These are phyloP conservation scores for Irpex sp. DNA, from an alignment of 1,284 basidiomycete species.

Conservation along the genomic window DNA sequence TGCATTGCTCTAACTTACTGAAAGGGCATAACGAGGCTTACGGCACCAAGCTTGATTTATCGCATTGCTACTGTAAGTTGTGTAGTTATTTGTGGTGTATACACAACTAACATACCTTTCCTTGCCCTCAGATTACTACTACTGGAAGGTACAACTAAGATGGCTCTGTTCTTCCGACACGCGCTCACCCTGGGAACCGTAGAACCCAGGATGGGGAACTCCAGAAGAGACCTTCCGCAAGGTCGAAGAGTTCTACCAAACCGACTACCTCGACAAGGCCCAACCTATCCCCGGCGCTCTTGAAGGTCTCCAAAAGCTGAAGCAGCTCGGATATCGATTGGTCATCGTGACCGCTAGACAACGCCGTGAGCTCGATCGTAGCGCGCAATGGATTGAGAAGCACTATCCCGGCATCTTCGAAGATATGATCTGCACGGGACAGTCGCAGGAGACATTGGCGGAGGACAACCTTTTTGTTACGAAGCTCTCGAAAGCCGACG, in stretches of 20 bases:
- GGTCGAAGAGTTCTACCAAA: conserved; percentile 57
- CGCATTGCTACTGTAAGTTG: conserved; percentile 64
- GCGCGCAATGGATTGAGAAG: conserved; percentile 63
- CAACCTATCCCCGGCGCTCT: conserved; percentile 62
- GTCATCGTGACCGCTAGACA: conserved; percentile 76
- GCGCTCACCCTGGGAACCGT: conserved; percentile 1
- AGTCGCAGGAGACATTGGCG: conserved; percentile 54
- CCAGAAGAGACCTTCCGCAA: conserved; percentile 57
- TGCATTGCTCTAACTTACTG: background rate
- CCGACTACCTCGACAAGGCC: conserved; percentile 48
- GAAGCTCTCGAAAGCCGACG: conserved; percentile 68
- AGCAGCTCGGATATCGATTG: conserved; percentile 61
- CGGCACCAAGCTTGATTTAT: conserved; percentile 45
- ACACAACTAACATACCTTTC: background rate
- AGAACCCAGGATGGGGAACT: conserved; percentile 59
- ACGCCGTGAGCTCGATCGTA: conserved; percentile 52
- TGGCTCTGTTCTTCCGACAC: background rate
- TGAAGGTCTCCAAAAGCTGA: conserved; percentile 54
- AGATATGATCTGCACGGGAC: conserved; percentile 72
- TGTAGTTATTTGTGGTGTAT: background rate
- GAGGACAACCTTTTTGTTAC: conserved; percentile 50
- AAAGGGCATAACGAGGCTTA: conserved; percentile 72
- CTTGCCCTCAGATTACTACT: conserved; percentile 48
- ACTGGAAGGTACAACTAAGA: conserved; percentile 52
- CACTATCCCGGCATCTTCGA: conserved; percentile 71